Evolutionary conservation across 768 basidiomycete genomes (phyloP), one percentile per base, ranked within the genome.

Genomic region (Arthromyces matolae): DNA sequence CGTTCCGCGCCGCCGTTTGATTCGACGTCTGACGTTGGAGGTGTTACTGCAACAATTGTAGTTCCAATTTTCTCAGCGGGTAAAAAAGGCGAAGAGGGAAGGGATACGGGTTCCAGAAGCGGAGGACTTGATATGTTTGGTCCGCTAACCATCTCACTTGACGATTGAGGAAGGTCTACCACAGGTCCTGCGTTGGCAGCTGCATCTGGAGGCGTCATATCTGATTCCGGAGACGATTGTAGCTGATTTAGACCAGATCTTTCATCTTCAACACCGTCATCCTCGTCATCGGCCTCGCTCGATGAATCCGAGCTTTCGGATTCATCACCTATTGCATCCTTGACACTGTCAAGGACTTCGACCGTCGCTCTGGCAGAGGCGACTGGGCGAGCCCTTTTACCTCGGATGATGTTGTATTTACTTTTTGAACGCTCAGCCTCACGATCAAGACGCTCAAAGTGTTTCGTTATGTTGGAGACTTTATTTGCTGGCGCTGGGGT

Each of bases 271-370:
- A 71, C 64, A 19, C 69, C 76, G 54, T 76, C 78, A 42, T 72
- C 76, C 63, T 79, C 78, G 51, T 79, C 77, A 48, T 79, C 78
- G 16, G 78, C 78, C 58, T 77, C 76, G 50, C 74, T 78, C 63
- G 56, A 81, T 9, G 83, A 79, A 54, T 87, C 84, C 3, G 83
- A 84, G 49, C 73, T 75, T 42, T 89, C 87, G 18, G 84, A 84
- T 54, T 89, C 91, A 57, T 91, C 89, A 42, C 77, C 78, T 61
- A 96, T 89, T 1, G 89, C 94, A 58, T 96, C 93, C 61, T 88
- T 86, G 58, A 96, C 80, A 59, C 90, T 93, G 44, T 89, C 85
- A 20, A 96, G 76, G 25, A 96, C 79, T 60, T 93, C 84, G 1
- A 95, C 90, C 58, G 84, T 92, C 13, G 91, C 93, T 36, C 84